Conservation (phyloP, 192 early-diverging fungal genomes). For the Coemansia sp. region DNA sequence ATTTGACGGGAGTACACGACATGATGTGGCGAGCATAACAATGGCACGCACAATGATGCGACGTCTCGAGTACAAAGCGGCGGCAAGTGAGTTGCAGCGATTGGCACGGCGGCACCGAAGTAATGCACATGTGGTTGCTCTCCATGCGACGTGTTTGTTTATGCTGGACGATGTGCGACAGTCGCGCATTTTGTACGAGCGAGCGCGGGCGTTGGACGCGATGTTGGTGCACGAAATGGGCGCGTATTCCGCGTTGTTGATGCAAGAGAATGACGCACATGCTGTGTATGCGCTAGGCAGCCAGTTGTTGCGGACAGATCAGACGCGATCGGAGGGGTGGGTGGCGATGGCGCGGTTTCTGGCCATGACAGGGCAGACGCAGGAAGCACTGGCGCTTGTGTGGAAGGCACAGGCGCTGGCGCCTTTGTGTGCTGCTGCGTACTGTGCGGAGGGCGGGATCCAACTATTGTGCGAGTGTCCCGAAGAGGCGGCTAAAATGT, state of each 20-base stretch:
- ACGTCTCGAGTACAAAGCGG: constrained; percentile 26
- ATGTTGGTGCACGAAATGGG: constrained; percentile 37
- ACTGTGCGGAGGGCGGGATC: constrained; percentile 33
- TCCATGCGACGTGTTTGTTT: constrained; percentile 37
- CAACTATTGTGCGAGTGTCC: constrained; percentile 29
- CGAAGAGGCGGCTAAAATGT: constrained; percentile 32
- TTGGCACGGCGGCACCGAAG: constrained; percentile 20
- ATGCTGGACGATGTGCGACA: constrained; percentile 21
- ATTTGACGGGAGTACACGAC: constrained; percentile 14
- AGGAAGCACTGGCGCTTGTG: constrained; percentile 46
- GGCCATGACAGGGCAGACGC: constrained; percentile 17
- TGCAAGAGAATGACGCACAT: constrained; percentile 14
- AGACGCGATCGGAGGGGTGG: constrained; percentile 44
- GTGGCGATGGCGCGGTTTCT: constrained; percentile 49
- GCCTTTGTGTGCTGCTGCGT: constrained; percentile 27
- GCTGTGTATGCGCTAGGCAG: constrained; percentile 34
- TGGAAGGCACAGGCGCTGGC: constrained; percentile 51
- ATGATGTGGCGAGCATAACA: constrained; percentile 27
- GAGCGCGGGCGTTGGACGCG: constrained; percentile 22
- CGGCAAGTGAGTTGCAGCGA: constrained; percentile 16
- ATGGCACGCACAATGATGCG: constrained; percentile 21
- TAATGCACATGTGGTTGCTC: constrained; percentile 31
- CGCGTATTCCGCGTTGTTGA: constrained; percentile 30
- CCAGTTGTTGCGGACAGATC: constrained; percentile 36
- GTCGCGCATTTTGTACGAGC: constrained; percentile 27